Base-by-base conservation (phyloP, 208 protist species). In the Polymyxa betae region DNA sequence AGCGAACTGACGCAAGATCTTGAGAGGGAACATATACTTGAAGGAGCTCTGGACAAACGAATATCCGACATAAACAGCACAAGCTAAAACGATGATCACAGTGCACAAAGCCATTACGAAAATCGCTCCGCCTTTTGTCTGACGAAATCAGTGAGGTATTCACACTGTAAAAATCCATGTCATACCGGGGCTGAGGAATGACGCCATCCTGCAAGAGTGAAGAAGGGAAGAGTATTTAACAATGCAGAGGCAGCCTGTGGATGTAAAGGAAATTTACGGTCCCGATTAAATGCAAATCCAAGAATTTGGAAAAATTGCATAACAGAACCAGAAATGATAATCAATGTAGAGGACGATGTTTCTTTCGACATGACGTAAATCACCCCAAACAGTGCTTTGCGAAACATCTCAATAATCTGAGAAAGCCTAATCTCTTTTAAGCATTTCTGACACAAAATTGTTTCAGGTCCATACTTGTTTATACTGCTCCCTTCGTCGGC, bases 341-440 rank as follows among this genome's bases (percentile, higher is more conserved):
- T 66, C 20, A 66, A 66, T 29, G 29, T 66, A 29, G 54, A 66
- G 16, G 54, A 66, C 54, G 54, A 66, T 66, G 54, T 66, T 29
- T 66, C 54, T 29, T 66, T 66, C 20, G 54, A 66, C 54, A 66
- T 66, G 54, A 66, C 54, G 54, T 66, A 66, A 29, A 66, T 66
- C 20, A 66, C 54, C 16, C 54, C 54, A 29, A 66, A 66, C 54
- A 66, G 54, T 32, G 54, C 54, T 66, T 66, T 66, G 54, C 54
- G 54, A 32, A 66, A 29, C 54, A 66, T 66, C 29, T 66, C 54
- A 66, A 66, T 66, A 29, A 66, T 66, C 29, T 66, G 54, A 16
- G 54, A 16, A 16, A 66, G 54, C 20, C 54, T n/a, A n/a, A n/a
- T n/a, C n/a, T n/a, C n/a, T n/a, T n/a, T n/a, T n/a, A n/a, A n/a